Conservation (phyloP, 306 rosid genomes). For the Comarum palustre region DNA sequence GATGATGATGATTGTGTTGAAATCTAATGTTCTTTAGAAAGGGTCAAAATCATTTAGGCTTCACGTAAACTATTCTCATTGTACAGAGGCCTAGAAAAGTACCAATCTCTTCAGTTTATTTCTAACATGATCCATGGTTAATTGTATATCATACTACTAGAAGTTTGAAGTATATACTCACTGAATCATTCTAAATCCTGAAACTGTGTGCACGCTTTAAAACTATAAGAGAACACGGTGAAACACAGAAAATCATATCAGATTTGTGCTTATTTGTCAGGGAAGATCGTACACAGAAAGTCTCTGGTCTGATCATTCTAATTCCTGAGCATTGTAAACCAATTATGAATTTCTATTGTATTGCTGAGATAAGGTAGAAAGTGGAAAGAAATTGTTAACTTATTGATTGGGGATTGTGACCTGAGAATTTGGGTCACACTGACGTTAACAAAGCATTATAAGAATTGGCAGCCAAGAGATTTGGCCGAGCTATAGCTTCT, state of each 20-base stretch:
- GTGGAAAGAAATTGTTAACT: not conserved
- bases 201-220: no score
- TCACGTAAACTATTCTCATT: slow-evolving; percentile 15
- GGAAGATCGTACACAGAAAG: no score
- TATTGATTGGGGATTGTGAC: not conserved
- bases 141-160: not conserved
- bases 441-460: not conserved
- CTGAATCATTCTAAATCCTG: no score
- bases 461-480: slow-evolving; percentile 17
- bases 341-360: not conserved
- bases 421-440: slow-evolving; percentile 5
- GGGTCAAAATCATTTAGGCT: not conserved
- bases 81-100: slow-evolving; percentile 33
- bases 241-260: not conserved
- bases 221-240: no score
- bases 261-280: not conserved
- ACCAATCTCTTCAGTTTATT: not conserved
- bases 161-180: not conserved
- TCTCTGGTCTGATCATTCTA: no score
- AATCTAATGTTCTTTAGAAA: slow-evolving; percentile 30
- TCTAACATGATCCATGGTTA: not conserved
- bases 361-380: not conserved
- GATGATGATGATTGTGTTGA: slow-evolving; percentile 69
- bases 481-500: not conserved
- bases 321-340: no score